Base-by-base conservation (phyloP, 225 moss, liverwort and hornwort species). In the Pleurozium schreberi region DNA sequence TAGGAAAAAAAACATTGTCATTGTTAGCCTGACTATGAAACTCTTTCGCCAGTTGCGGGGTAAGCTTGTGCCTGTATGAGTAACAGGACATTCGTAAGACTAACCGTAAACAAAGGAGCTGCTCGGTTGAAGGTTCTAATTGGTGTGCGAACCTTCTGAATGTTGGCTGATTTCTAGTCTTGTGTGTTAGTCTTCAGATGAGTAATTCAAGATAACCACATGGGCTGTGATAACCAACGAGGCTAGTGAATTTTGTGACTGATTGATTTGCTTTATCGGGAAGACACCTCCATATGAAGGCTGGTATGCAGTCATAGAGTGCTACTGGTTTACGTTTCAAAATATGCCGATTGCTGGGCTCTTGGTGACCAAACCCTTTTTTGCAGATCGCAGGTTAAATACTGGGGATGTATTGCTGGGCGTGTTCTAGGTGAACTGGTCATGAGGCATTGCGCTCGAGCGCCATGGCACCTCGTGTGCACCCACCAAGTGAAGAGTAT, bases 401-500 rank as follows among this genome's bases (percentile, higher is more conserved):
- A 49, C 18, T 57, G 79, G 80, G 63, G 61, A 82, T 90, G 74
- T 74, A 79, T 60, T 86, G 85, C 81, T 76, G 81, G 82, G 53
- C 57, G 43, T 86, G 34, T 86, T 81, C 50, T 86, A 90, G 90
- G 83, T 91, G 90, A 89, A 89, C 84, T 91, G 90, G 93, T 93
- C 93, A 94, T 93, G 94, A 93, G 89, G 89, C 89, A 80, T 87
- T 90, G 89, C 86, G 74, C 82, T 90, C 85, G 83, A 87, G 90
- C 93, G 89, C 91, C 89, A 98, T 98, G 98, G 97, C 96, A 92
- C 96, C 96, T 88, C 90, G 95, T 81, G 89, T 91, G 86, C 91
- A 96, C 64, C 68, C 93, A 86, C 93, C 94, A 82, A 96, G 95
- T 76, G 98, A 99, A 91, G 98, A 99, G 84, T 99, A 99, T 79